A percentile compares a stretch with the other conserved stretches of the same genome.
Evolutionary conservation across 2,329 filamentous ascomycete genomes (phyloP).

Genomic region (Colletotrichum lindemuthianum): DNA sequence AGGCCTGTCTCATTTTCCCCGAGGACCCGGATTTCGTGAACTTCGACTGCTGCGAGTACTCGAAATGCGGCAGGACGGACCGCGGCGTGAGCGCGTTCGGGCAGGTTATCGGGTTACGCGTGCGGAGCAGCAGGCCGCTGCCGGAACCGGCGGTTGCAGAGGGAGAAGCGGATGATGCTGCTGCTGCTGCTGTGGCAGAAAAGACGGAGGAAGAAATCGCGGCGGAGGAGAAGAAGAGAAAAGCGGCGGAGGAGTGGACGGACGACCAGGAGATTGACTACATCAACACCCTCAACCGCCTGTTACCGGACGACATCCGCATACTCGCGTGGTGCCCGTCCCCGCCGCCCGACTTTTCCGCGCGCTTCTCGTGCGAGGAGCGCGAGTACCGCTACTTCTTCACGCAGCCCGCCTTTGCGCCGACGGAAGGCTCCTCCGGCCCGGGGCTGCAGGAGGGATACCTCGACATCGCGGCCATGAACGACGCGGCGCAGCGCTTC

Average conservation of each 20-base stretch:
- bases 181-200: constrained; percentile 47
- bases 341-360: constrained; percentile 83
- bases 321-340: constrained; percentile 92
- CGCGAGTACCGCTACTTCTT: constrained; percentile 97
- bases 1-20: constrained; percentile 83
- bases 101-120: constrained; percentile 86
- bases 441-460: constrained; percentile 70
- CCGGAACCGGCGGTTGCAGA: constrained; percentile 40
- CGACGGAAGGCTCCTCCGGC: constrained; percentile 63
- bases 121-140: constrained; percentile 81
- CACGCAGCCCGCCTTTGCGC: constrained; percentile 88
- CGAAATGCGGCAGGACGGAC: constrained; percentile 94
- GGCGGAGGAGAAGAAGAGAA: constrained; percentile 41
- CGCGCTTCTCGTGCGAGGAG: constrained; percentile 91
- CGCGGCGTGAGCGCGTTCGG: constrained; percentile 95
- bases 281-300: constrained; percentile 82
- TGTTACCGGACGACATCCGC: constrained; percentile 89
- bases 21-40: constrained; percentile 71
- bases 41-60: constrained; percentile 89
- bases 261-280: constrained; percentile 83
- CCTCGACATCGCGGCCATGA: constrained; percentile 90
- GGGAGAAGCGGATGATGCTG: constrained; percentile 57
- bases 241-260: constrained; percentile 61
- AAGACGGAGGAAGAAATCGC: constrained; percentile 32
- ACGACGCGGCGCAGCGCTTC: constrained; percentile 79